A percentile compares a stretch with the other conserved stretches of the same genome.
These are phyloP conservation scores for Letharia columbiana DNA, from an alignment of 495 filamentous ascomycete species.

Conservation along the genomic window DNA sequence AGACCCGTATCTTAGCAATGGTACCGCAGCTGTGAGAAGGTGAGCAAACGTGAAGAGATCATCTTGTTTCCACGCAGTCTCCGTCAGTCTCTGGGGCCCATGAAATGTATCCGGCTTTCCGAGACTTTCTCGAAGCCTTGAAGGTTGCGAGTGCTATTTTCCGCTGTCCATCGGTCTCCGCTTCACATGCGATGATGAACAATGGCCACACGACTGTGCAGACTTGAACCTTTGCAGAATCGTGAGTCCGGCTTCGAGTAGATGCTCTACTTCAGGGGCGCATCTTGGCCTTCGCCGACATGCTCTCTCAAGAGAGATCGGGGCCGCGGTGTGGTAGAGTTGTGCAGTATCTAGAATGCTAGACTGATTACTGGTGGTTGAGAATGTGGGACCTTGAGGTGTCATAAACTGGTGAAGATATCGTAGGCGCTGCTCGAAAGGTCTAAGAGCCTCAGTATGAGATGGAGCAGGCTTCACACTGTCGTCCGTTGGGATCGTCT, in stretches of 20 bases:
- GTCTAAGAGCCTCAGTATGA: not conserved
- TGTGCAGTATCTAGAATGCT: not conserved
- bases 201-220: not conserved
- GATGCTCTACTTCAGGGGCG: not conserved
- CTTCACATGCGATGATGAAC: not conserved
- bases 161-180: not conserved
- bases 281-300: not conserved
- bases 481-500: not conserved
- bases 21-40: not conserved
- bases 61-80: not conserved
- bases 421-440: not conserved
- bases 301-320: not conserved
- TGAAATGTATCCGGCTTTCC: not conserved
- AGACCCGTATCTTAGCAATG: not conserved
- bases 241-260: not conserved
- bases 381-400: not conserved
- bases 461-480: not conserved
- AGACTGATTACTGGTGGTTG: not conserved
- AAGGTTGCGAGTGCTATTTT: not conserved
- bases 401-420: not conserved
- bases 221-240: not conserved
- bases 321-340: not conserved
- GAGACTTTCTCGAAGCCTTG: not conserved
- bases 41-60: not conserved
- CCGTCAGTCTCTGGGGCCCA: not conserved